Evolutionary conservation across 345 rosid species (phyloP).

Genomic region (Aethionema arabicum): DNA sequence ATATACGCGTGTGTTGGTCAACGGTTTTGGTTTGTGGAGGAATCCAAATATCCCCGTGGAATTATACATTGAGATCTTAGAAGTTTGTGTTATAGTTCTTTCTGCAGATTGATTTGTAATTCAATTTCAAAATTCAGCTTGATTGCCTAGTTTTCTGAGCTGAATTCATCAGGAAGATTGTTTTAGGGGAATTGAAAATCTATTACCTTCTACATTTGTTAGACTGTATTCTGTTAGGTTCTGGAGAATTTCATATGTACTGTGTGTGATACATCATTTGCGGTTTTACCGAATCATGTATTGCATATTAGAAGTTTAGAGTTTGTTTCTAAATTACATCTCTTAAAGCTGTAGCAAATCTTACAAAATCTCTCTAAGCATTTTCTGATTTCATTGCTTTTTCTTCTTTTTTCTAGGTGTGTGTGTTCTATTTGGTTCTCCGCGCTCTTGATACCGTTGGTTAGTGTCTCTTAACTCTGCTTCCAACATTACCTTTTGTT

Average conservation of each 20-base stretch:
- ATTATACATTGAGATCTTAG: background rate
- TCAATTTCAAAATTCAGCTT: slow-evolving; percentile 6
- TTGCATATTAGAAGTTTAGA: background rate
- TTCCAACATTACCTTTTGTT: slow-evolving; percentile 11
- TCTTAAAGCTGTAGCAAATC: background rate
- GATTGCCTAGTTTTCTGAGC: background rate
- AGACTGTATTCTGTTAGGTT: background rate
- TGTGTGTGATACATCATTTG: background rate
- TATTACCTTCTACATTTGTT: background rate
- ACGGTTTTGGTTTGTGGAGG: slow-evolving; percentile 12
- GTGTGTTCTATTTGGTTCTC: slow-evolving; percentile 90
- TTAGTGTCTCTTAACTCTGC: slow-evolving; percentile 42
- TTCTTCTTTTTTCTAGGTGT: slow-evolving; percentile 50
- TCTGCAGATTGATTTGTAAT: slow-evolving; percentile 3
- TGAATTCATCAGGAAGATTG: slow-evolving; percentile 1
- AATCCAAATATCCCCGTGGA: slow-evolving; percentile 3
- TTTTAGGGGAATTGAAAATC: background rate
- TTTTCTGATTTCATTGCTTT: background rate
- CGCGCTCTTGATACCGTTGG: slow-evolving; percentile 98
- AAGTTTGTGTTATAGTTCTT: slow-evolving; percentile 4
- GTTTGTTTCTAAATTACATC: background rate
- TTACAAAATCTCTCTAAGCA: background rate
- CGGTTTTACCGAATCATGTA: slow-evolving; percentile 11
- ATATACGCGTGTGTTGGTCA: background rate
- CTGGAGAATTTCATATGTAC: background rate